phyloP scores from a whole-genome alignment of 2,329 filamentous ascomycete genomes.

The Pestalotiopsis sp. region DNA sequence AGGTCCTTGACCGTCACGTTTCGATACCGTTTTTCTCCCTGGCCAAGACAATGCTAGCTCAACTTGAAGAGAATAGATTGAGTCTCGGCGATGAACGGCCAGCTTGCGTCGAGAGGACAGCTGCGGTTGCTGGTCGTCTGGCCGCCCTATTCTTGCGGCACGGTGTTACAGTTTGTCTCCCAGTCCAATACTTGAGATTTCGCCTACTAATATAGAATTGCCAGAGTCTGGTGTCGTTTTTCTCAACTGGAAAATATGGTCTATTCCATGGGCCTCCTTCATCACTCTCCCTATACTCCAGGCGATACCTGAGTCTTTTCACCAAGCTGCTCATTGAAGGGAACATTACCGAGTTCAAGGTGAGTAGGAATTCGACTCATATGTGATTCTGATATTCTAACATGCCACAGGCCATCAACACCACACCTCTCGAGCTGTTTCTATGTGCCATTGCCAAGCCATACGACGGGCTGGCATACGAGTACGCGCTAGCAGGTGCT shows the following conservation, averaged over 20 bases:
- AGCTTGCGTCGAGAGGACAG: slow-evolving; percentile 43
- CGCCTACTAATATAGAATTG: slow-evolving; percentile 20
- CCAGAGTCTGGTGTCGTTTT: slow-evolving; percentile 43
- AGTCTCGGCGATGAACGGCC: slow-evolving; percentile 23
- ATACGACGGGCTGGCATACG: slow-evolving; percentile 42
- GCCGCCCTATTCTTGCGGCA: slow-evolving; percentile 44
- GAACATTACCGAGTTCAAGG: slow-evolving; percentile 45
- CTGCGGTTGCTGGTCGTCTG: slow-evolving; percentile 46
- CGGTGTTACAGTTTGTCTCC: slow-evolving; percentile 38
- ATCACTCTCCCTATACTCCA: slow-evolving; percentile 38
- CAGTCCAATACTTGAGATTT: neutral
- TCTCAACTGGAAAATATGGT: slow-evolving; percentile 47
- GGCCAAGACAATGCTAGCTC: slow-evolving; percentile 38
- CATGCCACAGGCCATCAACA: slow-evolving; percentile 36
- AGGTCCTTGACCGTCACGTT: slow-evolving; percentile 50
- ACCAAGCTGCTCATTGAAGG: slow-evolving; percentile 48
- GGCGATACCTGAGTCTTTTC: slow-evolving; percentile 52
- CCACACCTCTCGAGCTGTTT: slow-evolving; percentile 54
- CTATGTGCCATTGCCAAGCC: slow-evolving; percentile 53
- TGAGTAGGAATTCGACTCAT: slow-evolving; percentile 14
- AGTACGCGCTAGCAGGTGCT: slow-evolving; percentile 48
- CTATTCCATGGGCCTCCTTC: slow-evolving; percentile 46
- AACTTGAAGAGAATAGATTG: slow-evolving; percentile 20
- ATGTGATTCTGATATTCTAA: slow-evolving; percentile 12
- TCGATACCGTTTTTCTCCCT: slow-evolving; percentile 48